Percentiles rank a stretch among this genome's conserved stretches.
Conservation (phyloP, 2,329 filamentous ascomycete species). For the Pseudogymnoascus sp. region DNA sequence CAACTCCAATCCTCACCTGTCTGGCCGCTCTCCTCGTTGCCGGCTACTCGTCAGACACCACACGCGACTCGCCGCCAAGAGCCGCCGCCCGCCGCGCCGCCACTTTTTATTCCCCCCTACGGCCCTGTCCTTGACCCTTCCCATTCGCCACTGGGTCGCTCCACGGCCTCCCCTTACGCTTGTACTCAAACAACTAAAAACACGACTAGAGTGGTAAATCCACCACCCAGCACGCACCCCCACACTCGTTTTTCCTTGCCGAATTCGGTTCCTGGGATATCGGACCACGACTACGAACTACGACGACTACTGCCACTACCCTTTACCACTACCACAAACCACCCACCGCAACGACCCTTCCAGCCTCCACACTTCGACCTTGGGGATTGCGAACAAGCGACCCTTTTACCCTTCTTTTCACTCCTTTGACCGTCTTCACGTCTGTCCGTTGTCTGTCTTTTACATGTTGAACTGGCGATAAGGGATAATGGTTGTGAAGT, state of each 20-base stretch:
- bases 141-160: not conserved
- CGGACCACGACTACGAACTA: not conserved
- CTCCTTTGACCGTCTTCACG: not conserved
- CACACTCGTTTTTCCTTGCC: not conserved
- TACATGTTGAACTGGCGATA: not conserved
- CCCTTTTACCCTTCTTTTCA: not conserved
- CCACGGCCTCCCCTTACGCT: not conserved
- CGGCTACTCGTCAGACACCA: not conserved
- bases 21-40: not conserved
- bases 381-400: not conserved
- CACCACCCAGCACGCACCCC: not conserved
- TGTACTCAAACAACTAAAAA: not conserved
- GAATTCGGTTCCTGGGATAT: not conserved
- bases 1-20: not conserved
- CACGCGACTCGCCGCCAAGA: not conserved
- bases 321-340: not conserved
- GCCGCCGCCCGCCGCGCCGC: not conserved
- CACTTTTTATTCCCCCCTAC: not conserved
- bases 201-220: not conserved
- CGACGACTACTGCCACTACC: too few relatives aligned
- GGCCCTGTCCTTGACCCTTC: not conserved
- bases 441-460: not conserved
- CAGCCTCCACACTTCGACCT: not conserved
- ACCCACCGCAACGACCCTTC: not conserved
- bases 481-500: constrained; percentile 21